Conservation (phyloP, 305 asterid species). For the Fraxinus latifolia region DNA sequence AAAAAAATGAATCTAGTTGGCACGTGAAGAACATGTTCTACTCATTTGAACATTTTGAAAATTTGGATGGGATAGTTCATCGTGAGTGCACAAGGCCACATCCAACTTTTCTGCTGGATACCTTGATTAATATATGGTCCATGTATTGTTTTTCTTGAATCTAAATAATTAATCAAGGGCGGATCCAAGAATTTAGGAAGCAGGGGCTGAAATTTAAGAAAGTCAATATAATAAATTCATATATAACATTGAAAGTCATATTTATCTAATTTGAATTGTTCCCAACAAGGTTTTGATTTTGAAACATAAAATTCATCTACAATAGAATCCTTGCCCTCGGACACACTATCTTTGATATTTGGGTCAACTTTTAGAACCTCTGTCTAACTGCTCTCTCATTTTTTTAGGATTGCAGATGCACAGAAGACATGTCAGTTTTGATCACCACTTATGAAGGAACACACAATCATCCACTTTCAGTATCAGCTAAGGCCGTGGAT, state of each 20-base stretch:
- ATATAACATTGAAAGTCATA: not conserved
- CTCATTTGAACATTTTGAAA: not conserved
- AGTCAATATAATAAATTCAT: not conserved
- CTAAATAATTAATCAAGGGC: not conserved
- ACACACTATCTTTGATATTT: not conserved
- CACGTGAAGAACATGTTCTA: not conserved
- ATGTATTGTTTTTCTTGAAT: not conserved
- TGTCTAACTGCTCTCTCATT: not conserved
- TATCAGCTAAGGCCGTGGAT: slow-evolving; percentile 49
- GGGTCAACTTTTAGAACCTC: not conserved
- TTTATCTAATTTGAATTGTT: not conserved
- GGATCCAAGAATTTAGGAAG: not conserved
- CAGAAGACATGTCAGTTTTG: slow-evolving; percentile 44
- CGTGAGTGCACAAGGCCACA: not conserved
- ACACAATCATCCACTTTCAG: slow-evolving; percentile 53
- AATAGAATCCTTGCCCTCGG: too few species aligned
- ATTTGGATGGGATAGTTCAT: not conserved
- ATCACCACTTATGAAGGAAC: slow-evolving; percentile 51
- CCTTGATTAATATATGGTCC: not conserved
- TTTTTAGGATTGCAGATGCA: slow-evolving; percentile 51
- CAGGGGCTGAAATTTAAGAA: not conserved
- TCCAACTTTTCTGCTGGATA: not conserved
- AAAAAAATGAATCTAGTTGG: not conserved
- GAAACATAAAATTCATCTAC: not conserved
- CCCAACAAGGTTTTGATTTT: not conserved